These are phyloP conservation scores for Vanrija sp. DNA, from an alignment of 1,284 basidiomycete species.

Conservation along the genomic window DNA sequence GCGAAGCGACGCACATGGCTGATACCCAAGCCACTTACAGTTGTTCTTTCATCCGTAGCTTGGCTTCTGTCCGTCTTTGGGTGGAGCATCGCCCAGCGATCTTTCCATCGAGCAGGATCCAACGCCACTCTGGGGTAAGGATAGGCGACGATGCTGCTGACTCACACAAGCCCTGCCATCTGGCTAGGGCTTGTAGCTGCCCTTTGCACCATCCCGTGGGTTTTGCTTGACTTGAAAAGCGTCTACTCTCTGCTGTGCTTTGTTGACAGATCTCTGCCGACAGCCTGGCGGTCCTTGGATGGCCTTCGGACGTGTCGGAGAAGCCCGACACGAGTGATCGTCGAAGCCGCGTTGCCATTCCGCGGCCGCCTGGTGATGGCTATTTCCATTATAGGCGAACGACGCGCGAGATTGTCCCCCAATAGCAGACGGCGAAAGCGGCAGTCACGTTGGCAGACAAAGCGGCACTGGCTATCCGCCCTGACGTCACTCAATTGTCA, in stretches of 20 bases:
- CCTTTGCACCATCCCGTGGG: conserved; percentile 35
- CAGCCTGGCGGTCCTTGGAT: conserved; percentile 33
- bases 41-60: conserved; percentile 18
- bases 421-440: background rate
- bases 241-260: background rate
- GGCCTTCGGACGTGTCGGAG: conserved; percentile 27
- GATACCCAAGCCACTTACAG: background rate
- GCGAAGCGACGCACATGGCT: background rate
- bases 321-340: conserved; percentile 19
- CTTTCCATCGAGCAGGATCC: conserved; percentile 24
- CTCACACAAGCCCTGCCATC: conserved; percentile 19
- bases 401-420: conserved; percentile 35
- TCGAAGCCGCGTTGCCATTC: conserved; percentile 26
- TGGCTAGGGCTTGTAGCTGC: conserved; percentile 44
- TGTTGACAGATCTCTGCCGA: background rate
- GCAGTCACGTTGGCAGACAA: too few species aligned
- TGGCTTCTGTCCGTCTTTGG: conserved; percentile 46
- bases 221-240: background rate
- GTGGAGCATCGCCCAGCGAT: conserved; percentile 41
- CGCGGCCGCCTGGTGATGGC: conserved; percentile 26
- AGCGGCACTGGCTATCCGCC: too few species aligned
- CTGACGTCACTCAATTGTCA: too few species aligned
- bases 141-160: conserved; percentile 2
- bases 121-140: conserved; percentile 34
- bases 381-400: conserved; percentile 48